A percentile compares a stretch with the other conserved stretches of the same genome.
Evolutionary conservation across 495 filamentous ascomycete species (phyloP).

Genomic region (Tuber magnatum): DNA sequence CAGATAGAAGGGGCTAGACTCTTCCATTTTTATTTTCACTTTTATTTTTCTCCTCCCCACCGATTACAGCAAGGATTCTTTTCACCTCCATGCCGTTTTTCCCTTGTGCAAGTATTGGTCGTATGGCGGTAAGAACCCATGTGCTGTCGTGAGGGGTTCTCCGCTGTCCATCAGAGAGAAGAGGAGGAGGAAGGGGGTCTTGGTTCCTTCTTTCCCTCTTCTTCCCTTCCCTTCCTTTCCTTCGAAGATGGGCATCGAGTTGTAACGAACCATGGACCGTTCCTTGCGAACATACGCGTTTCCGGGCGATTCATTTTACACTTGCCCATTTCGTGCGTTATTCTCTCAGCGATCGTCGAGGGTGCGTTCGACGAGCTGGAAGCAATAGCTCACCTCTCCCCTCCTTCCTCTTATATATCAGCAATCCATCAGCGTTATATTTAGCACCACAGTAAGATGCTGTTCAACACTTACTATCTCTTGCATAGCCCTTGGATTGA

Average conservation of each 20-base stretch:
- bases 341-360: background rate
- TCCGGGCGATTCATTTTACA: background rate
- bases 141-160: background rate
- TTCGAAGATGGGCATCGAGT: background rate
- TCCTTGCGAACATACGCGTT: background rate
- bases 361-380: background rate
- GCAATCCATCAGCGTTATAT: background rate
- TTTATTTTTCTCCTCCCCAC: background rate
- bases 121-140: background rate
- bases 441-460: conserved; percentile 1
- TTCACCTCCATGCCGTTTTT: background rate
- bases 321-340: background rate
- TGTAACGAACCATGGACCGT: background rate
- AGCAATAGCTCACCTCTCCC: background rate
- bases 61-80: background rate
- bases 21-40: background rate
- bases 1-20: background rate
- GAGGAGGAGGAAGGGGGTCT: background rate
- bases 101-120: background rate
- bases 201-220: background rate
- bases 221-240: background rate
- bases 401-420: background rate
- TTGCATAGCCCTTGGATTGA: background rate
- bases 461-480: background rate
- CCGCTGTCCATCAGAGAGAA: background rate